These are phyloP conservation scores for Botrytis tulipae DNA, from an alignment of 2,329 filamentous ascomycete genomes.

Conservation along the genomic window DNA sequence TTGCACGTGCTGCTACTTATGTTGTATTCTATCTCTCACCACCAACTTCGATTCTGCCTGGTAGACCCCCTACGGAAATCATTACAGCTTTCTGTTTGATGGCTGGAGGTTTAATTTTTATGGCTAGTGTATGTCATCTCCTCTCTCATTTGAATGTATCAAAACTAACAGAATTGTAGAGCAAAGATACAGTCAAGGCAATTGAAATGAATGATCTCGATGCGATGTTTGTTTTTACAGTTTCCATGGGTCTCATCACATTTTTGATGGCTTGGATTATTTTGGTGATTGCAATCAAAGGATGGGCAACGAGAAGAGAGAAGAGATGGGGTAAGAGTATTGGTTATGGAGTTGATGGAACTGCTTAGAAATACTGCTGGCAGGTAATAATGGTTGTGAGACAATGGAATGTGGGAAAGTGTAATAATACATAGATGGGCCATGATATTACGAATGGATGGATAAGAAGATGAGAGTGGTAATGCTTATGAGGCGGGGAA, in stretches of 20 bases:
- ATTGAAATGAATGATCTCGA: slow-evolving; percentile 77
- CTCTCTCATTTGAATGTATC: not conserved
- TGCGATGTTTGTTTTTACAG: slow-evolving; percentile 90
- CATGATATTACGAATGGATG: not conserved
- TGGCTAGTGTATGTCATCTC: slow-evolving; percentile 69
- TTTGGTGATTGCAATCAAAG: slow-evolving; percentile 76
- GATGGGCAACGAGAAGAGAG: slow-evolving; percentile 66
- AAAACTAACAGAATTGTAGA: slow-evolving; percentile 46
- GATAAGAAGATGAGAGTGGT: not conserved
- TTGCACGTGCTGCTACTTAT: slow-evolving; percentile 78
- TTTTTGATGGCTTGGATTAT: slow-evolving; percentile 85
- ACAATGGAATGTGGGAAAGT: not conserved
- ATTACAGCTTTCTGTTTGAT: slow-evolving; percentile 83
- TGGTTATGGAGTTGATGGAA: not conserved
- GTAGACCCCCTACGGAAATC: slow-evolving; percentile 87
- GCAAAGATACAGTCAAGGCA: slow-evolving; percentile 71
- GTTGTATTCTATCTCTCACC: slow-evolving; percentile 75
- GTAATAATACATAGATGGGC: not conserved
- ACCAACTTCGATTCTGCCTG: slow-evolving; percentile 75
- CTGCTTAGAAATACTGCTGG: not conserved
- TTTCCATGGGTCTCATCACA: slow-evolving; percentile 79
- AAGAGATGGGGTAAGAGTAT: slow-evolving; percentile 16
- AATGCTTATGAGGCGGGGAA: not conserved
- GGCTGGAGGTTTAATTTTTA: slow-evolving; percentile 85
- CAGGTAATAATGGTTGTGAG: no score